These are phyloP conservation scores for Colletotrichum sp. DNA, from an alignment of 2,329 filamentous ascomycete genomes.

Conservation along the genomic window DNA sequence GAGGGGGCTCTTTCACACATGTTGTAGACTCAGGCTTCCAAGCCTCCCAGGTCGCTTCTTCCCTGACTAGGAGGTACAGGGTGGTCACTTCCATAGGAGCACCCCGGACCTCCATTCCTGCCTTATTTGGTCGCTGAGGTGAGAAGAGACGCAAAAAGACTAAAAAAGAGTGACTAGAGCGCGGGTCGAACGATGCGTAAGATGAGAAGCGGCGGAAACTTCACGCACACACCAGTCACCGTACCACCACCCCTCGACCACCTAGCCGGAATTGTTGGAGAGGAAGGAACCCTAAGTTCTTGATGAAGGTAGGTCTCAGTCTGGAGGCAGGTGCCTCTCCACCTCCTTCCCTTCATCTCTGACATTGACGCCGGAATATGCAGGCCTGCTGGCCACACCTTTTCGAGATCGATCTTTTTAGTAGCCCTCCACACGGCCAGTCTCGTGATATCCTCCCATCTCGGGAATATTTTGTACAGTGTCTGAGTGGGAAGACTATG, in stretches of 20 bases:
- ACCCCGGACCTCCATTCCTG: not conserved
- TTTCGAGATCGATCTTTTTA: fast-evolving
- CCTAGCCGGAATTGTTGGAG: not conserved
- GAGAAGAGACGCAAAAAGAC: not conserved
- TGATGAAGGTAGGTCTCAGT: not conserved
- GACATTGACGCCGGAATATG: fast-evolving
- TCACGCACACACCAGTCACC: not conserved
- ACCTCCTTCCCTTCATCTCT: not conserved
- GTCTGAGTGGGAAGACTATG: not conserved
- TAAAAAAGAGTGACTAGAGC: not conserved
- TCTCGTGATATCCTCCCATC: not conserved
- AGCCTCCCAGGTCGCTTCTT: not conserved
- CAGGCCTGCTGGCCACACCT: not conserved
- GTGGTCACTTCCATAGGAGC: not conserved
- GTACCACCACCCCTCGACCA: not conserved
- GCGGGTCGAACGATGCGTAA: not conserved
- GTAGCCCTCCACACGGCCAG: fast-evolving
- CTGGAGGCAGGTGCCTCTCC: not conserved
- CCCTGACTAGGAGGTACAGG: fast-evolving
- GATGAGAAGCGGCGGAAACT: not conserved
- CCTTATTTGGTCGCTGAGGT: not conserved
- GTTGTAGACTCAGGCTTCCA: not conserved
- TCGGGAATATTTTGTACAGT: not conserved
- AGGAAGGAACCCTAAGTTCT: not conserved
- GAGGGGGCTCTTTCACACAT: not conserved